Evolutionary conservation across 768 basidiomycete species (phyloP).

Genomic region (Lentinula aciculospora): DNA sequence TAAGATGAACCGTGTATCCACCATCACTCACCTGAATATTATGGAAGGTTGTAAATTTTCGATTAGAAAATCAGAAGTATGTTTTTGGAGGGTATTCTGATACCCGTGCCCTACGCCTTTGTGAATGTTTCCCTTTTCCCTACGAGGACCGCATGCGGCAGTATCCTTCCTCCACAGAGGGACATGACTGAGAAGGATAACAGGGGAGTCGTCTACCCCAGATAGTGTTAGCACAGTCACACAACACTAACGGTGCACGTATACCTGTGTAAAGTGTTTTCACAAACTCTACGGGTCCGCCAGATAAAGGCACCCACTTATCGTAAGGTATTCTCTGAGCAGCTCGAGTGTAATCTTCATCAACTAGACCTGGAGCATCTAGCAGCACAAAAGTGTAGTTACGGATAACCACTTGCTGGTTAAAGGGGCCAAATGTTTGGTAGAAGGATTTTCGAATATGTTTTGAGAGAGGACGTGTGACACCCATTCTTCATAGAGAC

Average conservation of each 20-base stretch:
- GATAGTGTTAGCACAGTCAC: neutral
- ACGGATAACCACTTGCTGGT: conserved; percentile 52
- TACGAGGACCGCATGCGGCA: conserved; percentile 69
- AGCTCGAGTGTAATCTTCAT: conserved; percentile 72
- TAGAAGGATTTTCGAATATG: conserved; percentile 54
- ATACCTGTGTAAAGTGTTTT: conserved; percentile 33
- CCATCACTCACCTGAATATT: conserved; percentile 59
- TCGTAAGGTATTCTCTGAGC: conserved; percentile 43
- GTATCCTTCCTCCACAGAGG: conserved; percentile 74
- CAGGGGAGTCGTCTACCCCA: conserved; percentile 31
- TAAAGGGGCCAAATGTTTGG: conserved; percentile 63
- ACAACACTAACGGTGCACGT: neutral
- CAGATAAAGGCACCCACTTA: conserved; percentile 46
- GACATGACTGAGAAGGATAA: conserved; percentile 80
- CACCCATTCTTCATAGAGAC: conserved; percentile 41
- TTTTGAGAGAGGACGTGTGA: conserved; percentile 42
- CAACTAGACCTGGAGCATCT: conserved; percentile 75
- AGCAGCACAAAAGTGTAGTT: conserved; percentile 72
- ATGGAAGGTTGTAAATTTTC: conserved; percentile 56
- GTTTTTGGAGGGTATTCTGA: conserved; percentile 76
- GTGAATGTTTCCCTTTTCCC: conserved; percentile 68
- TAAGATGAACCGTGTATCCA: neutral
- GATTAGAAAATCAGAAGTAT: conserved; percentile 71
- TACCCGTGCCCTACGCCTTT: conserved; percentile 78
- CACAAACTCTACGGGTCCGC: conserved; percentile 59